Percentiles rank a stretch among this genome's conserved stretches.
Evolutionary conservation across 2,329 filamentous ascomycete species (phyloP).

Genomic region (Sclerotinia nivalis): DNA sequence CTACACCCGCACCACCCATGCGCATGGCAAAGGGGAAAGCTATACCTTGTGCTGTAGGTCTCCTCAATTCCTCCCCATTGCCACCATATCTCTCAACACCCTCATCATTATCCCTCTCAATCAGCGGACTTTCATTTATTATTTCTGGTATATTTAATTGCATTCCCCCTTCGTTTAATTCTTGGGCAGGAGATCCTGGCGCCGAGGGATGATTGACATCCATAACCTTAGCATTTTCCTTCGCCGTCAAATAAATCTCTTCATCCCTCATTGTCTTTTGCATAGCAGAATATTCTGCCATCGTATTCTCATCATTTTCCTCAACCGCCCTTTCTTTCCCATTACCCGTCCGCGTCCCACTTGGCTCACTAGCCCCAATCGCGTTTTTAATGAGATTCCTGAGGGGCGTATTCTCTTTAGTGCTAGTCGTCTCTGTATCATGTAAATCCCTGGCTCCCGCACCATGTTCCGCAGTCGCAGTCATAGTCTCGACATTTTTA

Average conservation of each 20-base stretch:
- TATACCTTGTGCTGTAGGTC: constrained; percentile 6
- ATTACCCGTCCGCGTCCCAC: constrained; percentile 47
- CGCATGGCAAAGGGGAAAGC: constrained; percentile 10
- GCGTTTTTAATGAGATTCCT: no score
- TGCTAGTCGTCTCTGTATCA: constrained; percentile 27
- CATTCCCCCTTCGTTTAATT: not conserved
- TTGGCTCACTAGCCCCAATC: no score
- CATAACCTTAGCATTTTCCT: not conserved
- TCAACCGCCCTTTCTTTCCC: constrained; percentile 47
- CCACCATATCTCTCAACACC: not conserved
- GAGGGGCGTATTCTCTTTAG: constrained; percentile 23
- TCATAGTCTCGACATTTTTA: constrained; percentile 40
- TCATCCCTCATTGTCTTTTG: constrained; percentile 43
- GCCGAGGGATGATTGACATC: not conserved
- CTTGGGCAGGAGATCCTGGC: not conserved
- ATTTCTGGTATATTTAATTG: not conserved
- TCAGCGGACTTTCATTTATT: not conserved
- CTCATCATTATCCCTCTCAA: not conserved
- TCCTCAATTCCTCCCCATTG: constrained; percentile 11
- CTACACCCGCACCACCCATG: constrained; percentile 6
- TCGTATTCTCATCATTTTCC: constrained; percentile 45
- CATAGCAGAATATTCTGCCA: constrained; percentile 47
- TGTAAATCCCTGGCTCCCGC: constrained; percentile 44
- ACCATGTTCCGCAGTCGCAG: constrained; percentile 46
- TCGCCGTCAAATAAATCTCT: constrained; percentile 38